Conservation (phyloP, 2,329 filamentous ascomycete genomes). For the Botrytis elliptica region DNA sequence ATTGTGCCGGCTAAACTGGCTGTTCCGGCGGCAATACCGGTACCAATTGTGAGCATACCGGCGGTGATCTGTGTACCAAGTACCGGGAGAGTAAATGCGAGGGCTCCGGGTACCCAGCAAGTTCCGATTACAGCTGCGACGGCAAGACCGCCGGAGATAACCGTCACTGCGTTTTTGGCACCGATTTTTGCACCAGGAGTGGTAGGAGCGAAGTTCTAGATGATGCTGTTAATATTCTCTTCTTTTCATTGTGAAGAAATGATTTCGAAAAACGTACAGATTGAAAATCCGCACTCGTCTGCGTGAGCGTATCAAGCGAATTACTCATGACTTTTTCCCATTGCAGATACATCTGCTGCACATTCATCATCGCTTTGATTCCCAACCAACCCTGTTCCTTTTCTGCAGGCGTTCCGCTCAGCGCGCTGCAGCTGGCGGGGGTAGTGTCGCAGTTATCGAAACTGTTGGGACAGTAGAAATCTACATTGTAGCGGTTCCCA, state of each 20-base stretch:
- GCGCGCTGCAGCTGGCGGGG: not conserved
- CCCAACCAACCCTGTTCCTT: conserved; percentile 2
- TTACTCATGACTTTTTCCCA: conserved; percentile 7
- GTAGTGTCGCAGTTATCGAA: not conserved
- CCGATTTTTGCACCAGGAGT: not conserved
- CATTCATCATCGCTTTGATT: not conserved
- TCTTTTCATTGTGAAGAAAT: accelerated
- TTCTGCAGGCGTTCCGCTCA: not conserved
- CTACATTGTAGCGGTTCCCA: not conserved
- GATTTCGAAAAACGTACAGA: not conserved
- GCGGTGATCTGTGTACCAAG: not conserved
- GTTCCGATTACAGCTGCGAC: not conserved
- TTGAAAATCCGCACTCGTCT: not conserved
- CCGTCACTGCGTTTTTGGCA: not conserved
- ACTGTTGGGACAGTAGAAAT: conserved; percentile 2
- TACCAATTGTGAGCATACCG: not conserved
- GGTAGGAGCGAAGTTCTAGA: not conserved
- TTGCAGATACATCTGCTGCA: not conserved
- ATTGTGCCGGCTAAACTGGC: not conserved
- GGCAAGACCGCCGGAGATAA: not conserved
- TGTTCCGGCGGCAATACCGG: not conserved
- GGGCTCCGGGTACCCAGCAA: not conserved
- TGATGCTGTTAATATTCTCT: not conserved
- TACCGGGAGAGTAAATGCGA: not conserved
- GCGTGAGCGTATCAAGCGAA: not conserved